Base-by-base conservation (phyloP, 768 basidiomycete genomes). In the Hygrophoropsis aurantiaca region DNA sequence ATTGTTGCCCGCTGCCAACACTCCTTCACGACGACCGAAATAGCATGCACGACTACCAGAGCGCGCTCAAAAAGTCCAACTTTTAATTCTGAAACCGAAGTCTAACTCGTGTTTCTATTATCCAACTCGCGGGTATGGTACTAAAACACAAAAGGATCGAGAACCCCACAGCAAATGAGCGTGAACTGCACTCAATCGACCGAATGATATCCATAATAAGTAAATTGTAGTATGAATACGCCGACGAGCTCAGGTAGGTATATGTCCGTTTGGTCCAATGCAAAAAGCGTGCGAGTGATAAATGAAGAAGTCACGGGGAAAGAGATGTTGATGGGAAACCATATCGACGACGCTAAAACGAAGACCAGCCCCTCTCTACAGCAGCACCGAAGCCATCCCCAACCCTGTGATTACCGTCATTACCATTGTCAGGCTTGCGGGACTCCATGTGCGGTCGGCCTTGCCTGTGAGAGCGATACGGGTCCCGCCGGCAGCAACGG, bases 231-330 rank as follows among this genome's bases (percentile, higher is more conserved):
- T 30, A 25, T 16, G 49, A 43, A 46, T 51, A 53, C 40, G 11
- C 47, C 37, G 44, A 56, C 49, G 40, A n/a, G 44, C 39, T 40
- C 45, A 47, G 46, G 54, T 56, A 47, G 42, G 15, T 41, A 38
- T 49, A 32, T 50, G 56, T 65, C 58, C 60, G 38, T 56, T 51
- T 35, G 13, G 58, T 64, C 58, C 61, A 40, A 50, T 47, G 46
- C 50, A 47, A 62, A 41, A 21, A 27, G 32, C 40, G 46, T 36
- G 25, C 32, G 23, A 26, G 24, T 25, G 37, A 42, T 34, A 41
- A 40, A 45, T 51, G 16, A 26, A 46, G 20, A 30, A 46, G 33
- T 43, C 33, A 41, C 26, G 47, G 27, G 13, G 20, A 10, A 27
- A 25, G 3, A 21, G 40, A 13, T 24, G 33, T 19, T 21, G 19